Evolutionary conservation across 768 basidiomycete species (phyloP), one percentile per base, ranked within the genome.

Genomic region (Trametes cubensis): DNA sequence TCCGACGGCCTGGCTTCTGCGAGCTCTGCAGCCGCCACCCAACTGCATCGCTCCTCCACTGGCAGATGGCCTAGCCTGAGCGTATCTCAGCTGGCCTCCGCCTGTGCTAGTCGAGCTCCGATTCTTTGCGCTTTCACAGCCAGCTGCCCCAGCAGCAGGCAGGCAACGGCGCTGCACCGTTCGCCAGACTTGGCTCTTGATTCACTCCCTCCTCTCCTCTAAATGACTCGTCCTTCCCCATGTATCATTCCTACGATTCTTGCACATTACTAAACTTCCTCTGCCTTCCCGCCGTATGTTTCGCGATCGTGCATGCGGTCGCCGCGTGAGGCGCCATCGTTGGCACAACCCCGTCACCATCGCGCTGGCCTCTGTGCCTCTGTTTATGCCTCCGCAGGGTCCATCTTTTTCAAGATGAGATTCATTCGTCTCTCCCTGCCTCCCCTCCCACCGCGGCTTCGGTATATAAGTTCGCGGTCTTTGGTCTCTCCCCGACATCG

Each of bases 401-500:
- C 18, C 30, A 23, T 14, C 25, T 48, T 15, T 17, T 42, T 21
- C 46, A 44, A 25, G 41, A 54, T 44, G 53, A 4, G 20, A 10
- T n/a, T 38, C n/a, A 10, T n/a, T 38, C n/a, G 20, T 39, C 34
- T 40, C 48, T 15, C 25, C 15, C 51, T 28, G 40, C 20, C 21
- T 41, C 58, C 48, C 20, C 21, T 41, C 58, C 48, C 15, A 28
- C 57, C 57, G 39, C 57, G 57, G 49, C 49, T 49, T 25, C 40
- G 34, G 55, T 64, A 64, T 64, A 64, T 64, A 64, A 60, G 54
- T 60, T 52, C 58, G 21, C 63, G 57, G 17, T 23, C 63, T 38
- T 30, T 45, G 34, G 21, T 23, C 57, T 55, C 57, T 58, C 54
- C 49, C 44, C 48, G 42, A 17, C 58, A 52, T 38, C 30, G 42